Evolutionary conservation across 495 filamentous ascomycete species (phyloP), one percentile per base, ranked within the genome.

Genomic region (Cercophora sp.): DNA sequence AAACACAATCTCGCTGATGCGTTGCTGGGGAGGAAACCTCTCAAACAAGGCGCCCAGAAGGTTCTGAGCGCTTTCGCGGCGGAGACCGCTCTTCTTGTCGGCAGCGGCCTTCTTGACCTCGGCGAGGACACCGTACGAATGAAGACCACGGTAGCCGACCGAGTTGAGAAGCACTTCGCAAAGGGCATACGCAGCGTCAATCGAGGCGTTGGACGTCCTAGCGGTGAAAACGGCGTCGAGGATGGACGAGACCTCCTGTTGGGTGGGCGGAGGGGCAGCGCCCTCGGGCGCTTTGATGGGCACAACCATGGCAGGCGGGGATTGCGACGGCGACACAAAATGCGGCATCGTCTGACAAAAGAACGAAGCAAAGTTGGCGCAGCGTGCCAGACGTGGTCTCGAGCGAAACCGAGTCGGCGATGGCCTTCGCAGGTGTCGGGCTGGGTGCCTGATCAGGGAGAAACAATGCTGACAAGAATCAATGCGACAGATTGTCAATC

Each of bases 31-130:
- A 19, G 91, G 88, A 66, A 96, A 86, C 15, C 84, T 83, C 73
- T 99, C 93, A 60, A 96, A 91, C 13, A 99, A 65, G 48, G 93
- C 93, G 46, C 93, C 94, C 37, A 96, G 79, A 46, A 95, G 85
- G 62, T 96, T 91, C 84, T 97, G 94, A 43, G 92, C 87, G 64
- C 93, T 89, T 70, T 97, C 93, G 51, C 94, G 80, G 57, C 80
- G 81, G 48, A 83, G 75, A 5, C 86, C 87, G 72, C 85, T 91
- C 77, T 98, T 98, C 82, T 96, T 98, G 73, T 98, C 91, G 52
- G 79, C 70, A 8, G 94, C 90, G 42, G 87, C 89, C 75, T 96
- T 96, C 70, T 86, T 86, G 61, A 93, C 73, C 48, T 80, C 77
- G 55, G 79, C 69, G 32, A 89, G 55, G 54, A 96, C 70, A 61